Conservation (phyloP, 1,139 yeast genomes). For the Pichia sp. region DNA sequence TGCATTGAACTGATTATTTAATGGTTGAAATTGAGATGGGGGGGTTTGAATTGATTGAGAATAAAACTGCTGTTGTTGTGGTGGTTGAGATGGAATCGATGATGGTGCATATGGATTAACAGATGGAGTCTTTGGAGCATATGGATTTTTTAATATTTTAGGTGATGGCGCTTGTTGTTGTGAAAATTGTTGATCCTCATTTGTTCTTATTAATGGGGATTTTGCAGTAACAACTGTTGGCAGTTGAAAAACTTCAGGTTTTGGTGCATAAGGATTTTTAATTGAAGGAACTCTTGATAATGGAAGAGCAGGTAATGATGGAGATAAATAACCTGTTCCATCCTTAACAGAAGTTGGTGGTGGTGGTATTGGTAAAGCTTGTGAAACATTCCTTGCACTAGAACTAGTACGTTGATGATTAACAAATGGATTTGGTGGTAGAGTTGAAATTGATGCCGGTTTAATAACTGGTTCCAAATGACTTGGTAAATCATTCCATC, state of each 20-base stretch:
- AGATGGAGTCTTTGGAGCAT: constrained; percentile 16
- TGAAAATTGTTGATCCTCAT: background rate
- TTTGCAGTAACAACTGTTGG: constrained; percentile 15
- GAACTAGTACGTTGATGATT: constrained; percentile 1
- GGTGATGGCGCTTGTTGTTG: constrained; percentile 17
- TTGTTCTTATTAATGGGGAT: constrained; percentile 4
- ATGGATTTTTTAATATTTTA: constrained; percentile 20
- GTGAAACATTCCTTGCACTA: constrained; percentile 21
- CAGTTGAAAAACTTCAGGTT: constrained; percentile 22
- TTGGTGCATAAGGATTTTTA: constrained; percentile 29
- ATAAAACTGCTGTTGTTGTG: background rate
- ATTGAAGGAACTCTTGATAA: constrained; percentile 11
- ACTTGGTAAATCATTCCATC: constrained; percentile 94
- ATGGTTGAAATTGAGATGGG: too few relatives aligned
- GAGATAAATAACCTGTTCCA: background rate
- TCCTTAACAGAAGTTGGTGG: constrained; percentile 17
- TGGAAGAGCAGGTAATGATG: constrained; percentile 12
- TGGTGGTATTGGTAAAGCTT: constrained; percentile 25
- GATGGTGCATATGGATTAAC: constrained; percentile 17
- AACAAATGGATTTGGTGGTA: background rate
- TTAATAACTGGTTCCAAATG: constrained; percentile 37
- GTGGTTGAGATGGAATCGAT: background rate
- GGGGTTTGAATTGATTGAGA: too few relatives aligned
- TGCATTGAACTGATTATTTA: too few relatives aligned
- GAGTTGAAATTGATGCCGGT: constrained; percentile 21